phyloP scores from a whole-genome alignment of 176 grass and related monocot species.

The Alloteropsis semialata region DNA sequence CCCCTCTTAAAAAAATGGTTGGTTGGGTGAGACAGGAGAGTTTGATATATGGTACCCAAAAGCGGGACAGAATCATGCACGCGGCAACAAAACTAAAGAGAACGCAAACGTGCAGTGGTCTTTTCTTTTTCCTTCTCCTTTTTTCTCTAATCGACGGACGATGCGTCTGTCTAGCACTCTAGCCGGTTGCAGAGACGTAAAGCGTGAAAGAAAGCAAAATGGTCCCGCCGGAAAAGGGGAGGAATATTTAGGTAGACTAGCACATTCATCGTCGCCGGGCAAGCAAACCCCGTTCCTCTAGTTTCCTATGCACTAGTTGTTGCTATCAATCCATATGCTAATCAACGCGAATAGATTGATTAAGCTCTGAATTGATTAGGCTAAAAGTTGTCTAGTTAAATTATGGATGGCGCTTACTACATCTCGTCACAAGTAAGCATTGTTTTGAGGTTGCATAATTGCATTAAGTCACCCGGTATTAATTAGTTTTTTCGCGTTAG shows the following conservation, averaged over 20 bases:
- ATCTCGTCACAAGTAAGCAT: too few species aligned
- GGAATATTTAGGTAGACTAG: neutral
- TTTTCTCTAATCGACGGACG: neutral
- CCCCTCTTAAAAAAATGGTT: too few species aligned
- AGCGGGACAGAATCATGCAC: neutral
- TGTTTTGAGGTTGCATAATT: too few species aligned
- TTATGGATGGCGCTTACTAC: too few species aligned
- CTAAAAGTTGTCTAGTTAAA: too few species aligned
- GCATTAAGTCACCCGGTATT: too few species aligned
- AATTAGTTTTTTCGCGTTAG: too few species aligned
- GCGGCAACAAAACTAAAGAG: neutral
- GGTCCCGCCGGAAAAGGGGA: neutral
- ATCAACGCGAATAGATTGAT: neutral
- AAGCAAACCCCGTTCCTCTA: neutral
- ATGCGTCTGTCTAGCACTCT: neutral
- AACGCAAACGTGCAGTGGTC: neutral
- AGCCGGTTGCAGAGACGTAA: slow-evolving; percentile 16
- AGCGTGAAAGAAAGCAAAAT: slow-evolving; percentile 1
- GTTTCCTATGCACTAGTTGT: too few species aligned
- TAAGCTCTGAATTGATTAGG: too few species aligned
- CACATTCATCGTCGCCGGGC: neutral
- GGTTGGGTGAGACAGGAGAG: neutral
- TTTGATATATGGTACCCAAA: neutral
- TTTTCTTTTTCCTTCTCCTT: neutral
- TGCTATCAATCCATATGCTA: neutral